Evolutionary conservation across 2,329 filamentous ascomycete genomes (phyloP).

Genomic region (Zymoseptoria pseudotritici): DNA sequence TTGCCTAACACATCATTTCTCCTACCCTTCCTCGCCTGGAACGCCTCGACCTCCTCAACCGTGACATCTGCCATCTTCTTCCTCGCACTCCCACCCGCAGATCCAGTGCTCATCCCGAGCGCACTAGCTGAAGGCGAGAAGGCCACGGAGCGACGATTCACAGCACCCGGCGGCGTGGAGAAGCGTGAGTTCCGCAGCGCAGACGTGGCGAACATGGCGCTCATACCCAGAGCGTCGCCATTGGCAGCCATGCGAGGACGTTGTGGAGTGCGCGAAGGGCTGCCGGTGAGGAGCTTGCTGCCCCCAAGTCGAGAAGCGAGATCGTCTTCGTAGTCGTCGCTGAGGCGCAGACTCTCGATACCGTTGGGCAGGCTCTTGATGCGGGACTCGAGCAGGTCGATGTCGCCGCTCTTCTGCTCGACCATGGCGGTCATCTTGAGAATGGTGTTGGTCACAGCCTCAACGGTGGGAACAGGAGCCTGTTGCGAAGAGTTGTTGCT

Average conservation of each 20-base stretch:
- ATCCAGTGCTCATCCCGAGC: conserved; percentile 21
- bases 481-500: conserved; percentile 18
- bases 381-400: conserved; percentile 83
- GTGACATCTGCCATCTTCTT: conserved; percentile 36
- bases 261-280: conserved; percentile 31
- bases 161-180: conserved; percentile 21
- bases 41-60: conserved; percentile 33
- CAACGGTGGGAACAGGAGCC: conserved; percentile 66
- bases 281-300: conserved; percentile 21
- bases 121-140: conserved; percentile 19
- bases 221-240: conserved; percentile 30
- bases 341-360: conserved; percentile 23
- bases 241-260: conserved; percentile 22
- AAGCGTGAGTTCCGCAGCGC: conserved; percentile 11
- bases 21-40: conserved; percentile 27
- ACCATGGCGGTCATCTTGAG: conserved; percentile 87
- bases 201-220: conserved; percentile 25
- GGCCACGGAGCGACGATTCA: conserved; percentile 26
- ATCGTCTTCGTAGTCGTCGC: conserved; percentile 28
- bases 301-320: conserved; percentile 24
- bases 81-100: conserved; percentile 23
- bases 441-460: conserved; percentile 86
- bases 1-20: conserved; percentile 34
- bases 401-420: conserved; percentile 81
- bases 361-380: conserved; percentile 58